phyloP scores from a whole-genome alignment of 1,284 basidiomycete species.

The Naganishia sp. region DNA sequence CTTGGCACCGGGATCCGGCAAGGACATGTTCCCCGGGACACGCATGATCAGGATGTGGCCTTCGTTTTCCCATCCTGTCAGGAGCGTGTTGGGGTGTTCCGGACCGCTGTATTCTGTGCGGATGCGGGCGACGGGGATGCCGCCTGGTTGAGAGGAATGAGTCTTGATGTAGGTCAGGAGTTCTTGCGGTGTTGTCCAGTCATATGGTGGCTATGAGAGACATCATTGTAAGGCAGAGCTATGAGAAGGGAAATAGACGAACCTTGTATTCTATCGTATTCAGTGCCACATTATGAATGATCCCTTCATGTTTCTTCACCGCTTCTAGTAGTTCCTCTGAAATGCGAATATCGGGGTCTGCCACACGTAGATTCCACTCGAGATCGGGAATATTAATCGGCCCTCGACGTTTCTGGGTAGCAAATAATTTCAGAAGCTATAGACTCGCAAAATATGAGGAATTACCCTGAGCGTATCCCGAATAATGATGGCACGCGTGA shows the following conservation, averaged over 20 bases:
- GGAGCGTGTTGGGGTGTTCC: slow-evolving; percentile 23
- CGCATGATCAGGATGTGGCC: slow-evolving; percentile 48
- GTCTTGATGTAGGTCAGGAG: slow-evolving; percentile 48
- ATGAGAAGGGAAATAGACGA: slow-evolving; percentile 27
- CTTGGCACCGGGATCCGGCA: slow-evolving; percentile 47
- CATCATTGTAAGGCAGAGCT: background rate
- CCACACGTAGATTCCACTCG: slow-evolving; percentile 25
- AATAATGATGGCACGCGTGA: slow-evolving; percentile 24
- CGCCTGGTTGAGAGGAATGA: slow-evolving; percentile 41
- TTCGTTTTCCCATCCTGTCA: slow-evolving; percentile 43
- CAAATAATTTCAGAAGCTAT: background rate
- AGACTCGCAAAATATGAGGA: background rate
- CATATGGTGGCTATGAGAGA: slow-evolving; percentile 44
- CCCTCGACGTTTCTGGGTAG: slow-evolving; percentile 16
- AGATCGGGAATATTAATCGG: slow-evolving; percentile 31
- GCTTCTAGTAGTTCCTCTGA: slow-evolving; percentile 41
- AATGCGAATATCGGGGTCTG: slow-evolving; percentile 17
- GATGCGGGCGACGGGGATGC: slow-evolving; percentile 41
- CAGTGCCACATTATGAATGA: slow-evolving; percentile 48
- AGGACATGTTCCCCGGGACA: slow-evolving; percentile 42
- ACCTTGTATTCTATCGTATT: slow-evolving; percentile 50
- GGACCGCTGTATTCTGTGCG: slow-evolving; percentile 43
- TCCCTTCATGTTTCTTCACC: slow-evolving; percentile 46
- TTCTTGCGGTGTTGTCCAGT: slow-evolving; percentile 40
- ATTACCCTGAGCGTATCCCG: slow-evolving; percentile 19